A percentile compares a stretch with the other conserved stretches of the same genome.
Conservation (phyloP, 2,329 filamentous ascomycete species). For the Dryadomyces quercivorus region DNA sequence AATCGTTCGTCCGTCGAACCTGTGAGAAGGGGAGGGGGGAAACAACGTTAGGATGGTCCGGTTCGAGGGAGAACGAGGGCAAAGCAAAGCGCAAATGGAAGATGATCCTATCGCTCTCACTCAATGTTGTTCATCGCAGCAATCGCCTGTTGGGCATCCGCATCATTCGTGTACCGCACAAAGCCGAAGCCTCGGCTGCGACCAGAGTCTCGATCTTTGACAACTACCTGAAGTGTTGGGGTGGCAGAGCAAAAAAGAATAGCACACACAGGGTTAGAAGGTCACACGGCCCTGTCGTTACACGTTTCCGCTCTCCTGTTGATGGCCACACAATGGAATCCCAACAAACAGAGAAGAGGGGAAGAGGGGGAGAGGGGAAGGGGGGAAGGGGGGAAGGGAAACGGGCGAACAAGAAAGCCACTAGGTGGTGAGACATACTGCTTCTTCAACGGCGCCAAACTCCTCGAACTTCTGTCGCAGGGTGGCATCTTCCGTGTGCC, state of each 20-base stretch:
- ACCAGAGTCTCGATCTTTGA: conserved; percentile 93
- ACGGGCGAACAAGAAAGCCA: too few relatives aligned
- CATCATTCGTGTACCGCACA: conserved; percentile 71
- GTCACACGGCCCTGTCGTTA: conserved; percentile 4
- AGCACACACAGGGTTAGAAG: conserved; percentile 5
- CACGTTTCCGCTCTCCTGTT: background rate
- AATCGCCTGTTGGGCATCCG: conserved; percentile 67
- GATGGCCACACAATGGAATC: background rate
- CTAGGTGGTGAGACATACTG: conserved; percentile 49
- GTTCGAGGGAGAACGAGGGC: background rate
- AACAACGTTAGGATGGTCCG: conserved; percentile 12
- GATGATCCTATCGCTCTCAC: conserved; percentile 40
- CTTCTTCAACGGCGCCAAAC: conserved; percentile 85
- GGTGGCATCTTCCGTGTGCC: conserved; percentile 89
- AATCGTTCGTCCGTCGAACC: conserved; percentile 88
- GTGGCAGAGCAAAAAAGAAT: background rate
- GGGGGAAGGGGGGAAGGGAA: background rate
- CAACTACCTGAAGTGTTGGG: conserved; percentile 59
- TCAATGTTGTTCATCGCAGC: conserved; percentile 76
- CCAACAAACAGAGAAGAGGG: background rate
- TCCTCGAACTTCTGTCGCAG: conserved; percentile 86
- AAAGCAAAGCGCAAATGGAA: background rate
- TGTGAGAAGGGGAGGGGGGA: conserved; percentile 21
- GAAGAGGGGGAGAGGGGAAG: background rate
- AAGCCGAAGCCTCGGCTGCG: conserved; percentile 97